phyloP scores from a whole-genome alignment of 805 yeast species.

The Cyberlindnera lachancei region DNA sequence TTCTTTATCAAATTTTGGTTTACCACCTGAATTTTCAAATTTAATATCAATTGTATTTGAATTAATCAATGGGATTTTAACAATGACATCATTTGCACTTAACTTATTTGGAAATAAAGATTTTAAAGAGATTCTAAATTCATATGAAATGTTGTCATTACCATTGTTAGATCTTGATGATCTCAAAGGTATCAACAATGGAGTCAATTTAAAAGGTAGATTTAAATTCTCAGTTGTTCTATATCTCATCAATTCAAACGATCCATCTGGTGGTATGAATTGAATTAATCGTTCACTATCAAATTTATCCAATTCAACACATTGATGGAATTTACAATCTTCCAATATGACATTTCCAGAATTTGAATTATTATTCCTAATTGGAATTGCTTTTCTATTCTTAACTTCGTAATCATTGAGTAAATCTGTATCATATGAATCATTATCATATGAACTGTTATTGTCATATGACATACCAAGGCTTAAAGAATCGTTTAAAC shows the following conservation, averaged over 20 bases:
- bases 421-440: slow-evolving; percentile 20
- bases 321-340: slow-evolving; percentile 81
- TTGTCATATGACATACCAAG: no score
- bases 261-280: slow-evolving; percentile 85
- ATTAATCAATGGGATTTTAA: slow-evolving; percentile 70
- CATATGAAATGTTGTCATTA: slow-evolving; percentile 35
- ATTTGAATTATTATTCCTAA: no score
- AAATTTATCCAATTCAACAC: slow-evolving; percentile 68
- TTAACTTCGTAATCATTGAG: slow-evolving; percentile 22
- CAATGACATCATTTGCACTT: slow-evolving; percentile 53
- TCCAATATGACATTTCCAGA: slow-evolving; percentile 51
- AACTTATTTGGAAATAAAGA: slow-evolving; percentile 54
- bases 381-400: slow-evolving; percentile 26
- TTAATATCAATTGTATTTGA: slow-evolving; percentile 44
- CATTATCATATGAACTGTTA: no score
- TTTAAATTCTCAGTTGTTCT: slow-evolving; percentile 50
- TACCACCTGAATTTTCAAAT: slow-evolving; percentile 48
- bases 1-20: slow-evolving; percentile 59
- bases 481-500: slow-evolving; percentile 51
- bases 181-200: no score
- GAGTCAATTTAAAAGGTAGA: slow-evolving; percentile 63
- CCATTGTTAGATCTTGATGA: slow-evolving; percentile 40
- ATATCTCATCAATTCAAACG: slow-evolving; percentile 76
- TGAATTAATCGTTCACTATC: slow-evolving; percentile 57
- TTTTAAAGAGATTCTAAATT: slow-evolving; percentile 52